Percentiles rank a stretch among this genome's conserved stretches.
Evolutionary conservation across 352 stramenopile species (phyloP).

Genomic region (Elongisporangium anandrum): DNA sequence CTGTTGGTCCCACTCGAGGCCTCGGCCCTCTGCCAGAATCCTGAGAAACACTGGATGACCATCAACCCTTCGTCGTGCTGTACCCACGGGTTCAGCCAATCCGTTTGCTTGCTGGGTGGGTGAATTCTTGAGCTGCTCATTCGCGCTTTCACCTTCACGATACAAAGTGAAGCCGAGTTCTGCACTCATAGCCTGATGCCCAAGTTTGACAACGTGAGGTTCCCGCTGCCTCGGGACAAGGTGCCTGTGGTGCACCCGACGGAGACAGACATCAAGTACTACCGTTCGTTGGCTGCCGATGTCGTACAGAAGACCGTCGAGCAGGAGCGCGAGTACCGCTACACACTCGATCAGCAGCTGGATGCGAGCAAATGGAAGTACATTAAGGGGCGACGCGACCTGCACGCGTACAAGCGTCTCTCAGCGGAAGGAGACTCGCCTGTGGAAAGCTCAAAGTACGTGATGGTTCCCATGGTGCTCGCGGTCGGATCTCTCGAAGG

Average conservation of each 20-base stretch:
- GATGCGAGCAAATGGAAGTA: conserved; percentile 24
- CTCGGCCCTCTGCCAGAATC: not conserved
- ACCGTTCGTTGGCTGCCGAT: not conserved
- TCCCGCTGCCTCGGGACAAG: conserved; percentile 1
- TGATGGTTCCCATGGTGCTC: conserved; percentile 33
- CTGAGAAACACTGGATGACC: not conserved
- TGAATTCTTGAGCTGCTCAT: not conserved
- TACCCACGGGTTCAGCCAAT: not conserved
- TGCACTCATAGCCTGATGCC: not conserved
- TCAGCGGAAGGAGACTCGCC: conserved; percentile 3
- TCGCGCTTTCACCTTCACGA: not conserved
- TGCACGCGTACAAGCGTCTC: conserved; percentile 34
- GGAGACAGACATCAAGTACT: not conserved
- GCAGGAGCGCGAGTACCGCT: conserved; percentile 4
- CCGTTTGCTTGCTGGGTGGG: not conserved
- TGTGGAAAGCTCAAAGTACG: conserved; percentile 4
- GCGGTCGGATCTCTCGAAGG: conserved; percentile 39
- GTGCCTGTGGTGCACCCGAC: not conserved
- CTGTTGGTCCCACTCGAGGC: not conserved
- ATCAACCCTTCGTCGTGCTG: not conserved
- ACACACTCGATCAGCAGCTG: conserved; percentile 1
- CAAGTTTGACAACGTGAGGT: not conserved
- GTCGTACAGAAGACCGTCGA: conserved; percentile 1
- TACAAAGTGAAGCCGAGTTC: not conserved
- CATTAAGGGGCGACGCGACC: conserved; percentile 24